Base-by-base conservation (phyloP, 2,329 filamentous ascomycete species). In the Furcasterigmium sp. region DNA sequence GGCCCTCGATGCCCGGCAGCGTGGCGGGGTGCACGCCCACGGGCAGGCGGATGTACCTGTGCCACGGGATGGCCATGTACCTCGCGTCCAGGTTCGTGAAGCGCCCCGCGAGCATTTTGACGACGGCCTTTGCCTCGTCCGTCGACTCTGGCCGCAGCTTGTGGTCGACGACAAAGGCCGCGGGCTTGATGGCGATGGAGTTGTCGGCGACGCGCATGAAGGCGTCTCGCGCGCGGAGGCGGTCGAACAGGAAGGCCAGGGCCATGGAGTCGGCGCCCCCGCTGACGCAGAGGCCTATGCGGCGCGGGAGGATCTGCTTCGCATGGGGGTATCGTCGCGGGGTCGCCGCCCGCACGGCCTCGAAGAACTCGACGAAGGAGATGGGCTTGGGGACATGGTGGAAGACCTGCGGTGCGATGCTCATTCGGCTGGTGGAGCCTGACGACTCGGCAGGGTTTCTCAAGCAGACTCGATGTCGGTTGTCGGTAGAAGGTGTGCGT, bases 211-310 rank as follows among this genome's bases (percentile, higher is more conserved):
- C 56, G 35, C 51, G 63, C 48, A 69, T 55, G 20, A 52, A 46
- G 3, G 55, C 56, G 37, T 67, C 56, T 3, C 48, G 46, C 3
- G 47, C 58, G 29, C 64, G 62, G 28, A 76, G 54, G 37, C 69
- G 63, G 39, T 72, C 74, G 58, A 86, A 87, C 28, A 97, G 75
- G 47, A 73, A 82, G 43, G 90, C 89, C 47, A 98, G 72, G 21
- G 91, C 91, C 91, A 97, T 98, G n/a, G 91, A 97, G 63, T 98
- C 93, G 30, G 93, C 87, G 8, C 93, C 93, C 19, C 93, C 93
- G 57, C 91, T 96, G 48, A 97, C 72, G 14, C 91, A 93, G 46
- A 97, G 69, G 42, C 76, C 84, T 87, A 49, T 8, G 13, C 6
- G 6, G 19, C n/a, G 8, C 7, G 18, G 18, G 1, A 11, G 9